These are phyloP conservation scores for Gardenia jasminoides DNA, from an alignment of 257 asterid species.

Conservation along the genomic window DNA sequence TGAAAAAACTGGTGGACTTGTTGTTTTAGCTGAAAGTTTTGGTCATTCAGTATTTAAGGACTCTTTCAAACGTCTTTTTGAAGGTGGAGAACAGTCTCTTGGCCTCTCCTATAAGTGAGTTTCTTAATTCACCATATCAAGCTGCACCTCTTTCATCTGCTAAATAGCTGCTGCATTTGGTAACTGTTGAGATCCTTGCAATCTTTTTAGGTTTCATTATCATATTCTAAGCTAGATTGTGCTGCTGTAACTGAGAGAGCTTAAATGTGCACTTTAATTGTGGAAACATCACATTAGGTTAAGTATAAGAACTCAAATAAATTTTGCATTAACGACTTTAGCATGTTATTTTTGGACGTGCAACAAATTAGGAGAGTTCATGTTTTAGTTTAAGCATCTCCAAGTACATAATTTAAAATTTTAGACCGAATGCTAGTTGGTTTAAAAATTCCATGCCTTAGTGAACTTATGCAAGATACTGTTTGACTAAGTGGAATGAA, in stretches of 20 bases:
- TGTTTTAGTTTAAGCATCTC: neutral
- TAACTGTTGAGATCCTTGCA: neutral
- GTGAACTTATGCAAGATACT: neutral
- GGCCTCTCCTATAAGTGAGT: conserved; percentile 95
- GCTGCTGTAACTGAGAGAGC: neutral
- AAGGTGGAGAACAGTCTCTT: conserved; percentile 86
- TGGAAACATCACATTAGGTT: neutral
- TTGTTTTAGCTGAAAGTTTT: conserved; percentile 93
- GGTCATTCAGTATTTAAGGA: conserved; percentile 98
- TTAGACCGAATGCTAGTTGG: neutral
- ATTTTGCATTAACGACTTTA: neutral
- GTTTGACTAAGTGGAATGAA: neutral
- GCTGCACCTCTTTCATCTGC: neutral
- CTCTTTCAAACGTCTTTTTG: conserved; percentile 80
- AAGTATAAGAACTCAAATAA: neutral
- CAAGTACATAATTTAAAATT: neutral
- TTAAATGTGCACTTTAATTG: neutral
- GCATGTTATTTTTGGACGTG: neutral
- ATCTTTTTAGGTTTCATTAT: neutral
- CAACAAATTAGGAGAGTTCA: neutral
- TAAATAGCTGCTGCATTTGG: neutral
- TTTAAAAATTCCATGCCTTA: neutral
- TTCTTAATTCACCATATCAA: conserved; percentile 3
- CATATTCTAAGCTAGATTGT: neutral
- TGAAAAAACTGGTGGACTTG: conserved; percentile 95